phyloP scores from a whole-genome alignment of 805 yeast species.

The Candida krabiensis region DNA sequence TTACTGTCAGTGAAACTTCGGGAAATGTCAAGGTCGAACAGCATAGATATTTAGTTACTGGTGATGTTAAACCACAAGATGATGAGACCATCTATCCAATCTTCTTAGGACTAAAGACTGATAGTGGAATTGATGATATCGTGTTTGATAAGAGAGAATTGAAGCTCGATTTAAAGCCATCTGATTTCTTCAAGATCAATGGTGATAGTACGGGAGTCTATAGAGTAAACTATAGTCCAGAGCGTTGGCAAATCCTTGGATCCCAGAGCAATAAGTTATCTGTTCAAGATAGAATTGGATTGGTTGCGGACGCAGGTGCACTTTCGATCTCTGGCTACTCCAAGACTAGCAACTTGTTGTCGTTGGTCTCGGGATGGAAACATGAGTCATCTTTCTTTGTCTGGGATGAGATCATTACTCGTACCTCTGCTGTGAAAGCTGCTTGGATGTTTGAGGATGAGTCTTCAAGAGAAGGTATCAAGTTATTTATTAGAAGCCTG shows the following conservation, averaged over 20 bases:
- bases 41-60: slow-evolving; percentile 63
- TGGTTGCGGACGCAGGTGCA: slow-evolving; percentile 56
- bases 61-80: slow-evolving; percentile 64
- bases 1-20: slow-evolving; percentile 47
- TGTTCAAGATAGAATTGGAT: slow-evolving; percentile 53
- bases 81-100: slow-evolving; percentile 61
- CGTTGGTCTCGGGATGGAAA: slow-evolving; percentile 41
- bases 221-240: slow-evolving; percentile 50
- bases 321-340: slow-evolving; percentile 49
- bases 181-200: slow-evolving; percentile 47
- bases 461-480: slow-evolving; percentile 31
- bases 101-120: slow-evolving; percentile 41
- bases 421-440: slow-evolving; percentile 34
- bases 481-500: slow-evolving; percentile 32
- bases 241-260: slow-evolving; percentile 38
- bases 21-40: slow-evolving; percentile 43
- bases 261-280: slow-evolving; percentile 39
- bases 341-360: slow-evolving; percentile 46
- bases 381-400: slow-evolving; percentile 46
- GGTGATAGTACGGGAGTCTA: slow-evolving; percentile 53
- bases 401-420: slow-evolving; percentile 55
- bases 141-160: slow-evolving; percentile 27
- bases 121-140: slow-evolving; percentile 28
- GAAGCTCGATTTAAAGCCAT: slow-evolving; percentile 18
- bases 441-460: slow-evolving; percentile 42